Evolutionary conservation across 139 green algal genomes (phyloP), one percentile per base, ranked within the genome.

Genomic region (Chlorella vulgaris): DNA sequence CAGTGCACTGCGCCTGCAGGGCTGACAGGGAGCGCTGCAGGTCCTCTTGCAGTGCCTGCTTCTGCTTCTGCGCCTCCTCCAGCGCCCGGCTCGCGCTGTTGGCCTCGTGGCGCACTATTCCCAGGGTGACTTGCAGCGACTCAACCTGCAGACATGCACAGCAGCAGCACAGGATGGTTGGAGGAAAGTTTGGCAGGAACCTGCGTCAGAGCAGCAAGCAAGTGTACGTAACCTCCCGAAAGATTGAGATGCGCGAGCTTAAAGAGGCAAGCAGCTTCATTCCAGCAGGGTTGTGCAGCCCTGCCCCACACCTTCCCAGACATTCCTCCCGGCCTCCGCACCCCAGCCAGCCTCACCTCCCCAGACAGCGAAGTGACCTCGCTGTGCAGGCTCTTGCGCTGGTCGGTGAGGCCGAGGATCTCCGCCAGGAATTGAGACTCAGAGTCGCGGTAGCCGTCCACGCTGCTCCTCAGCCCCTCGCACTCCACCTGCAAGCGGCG

Each of bases 351-450:
- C 21, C 61, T 28, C 63, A 82, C 76, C 76, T 82, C 76, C n/a
- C 76, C 76, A 3, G 28, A 7, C 43, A 82, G 62, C 5, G 65
- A 47, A 3, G 55, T 31, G 2, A 58, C 66, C 7, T 31, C 42
- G 7, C 21, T 39, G 62, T 82, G 68, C 43, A 82, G 43, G 39
- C 24, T 47, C 63, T 70, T 60, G 42, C 65, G 47, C 76, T 76
- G 76, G 21, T 82, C 43, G 35, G 50, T 61, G 21, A 82, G 63
- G 22, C 28, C 18, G 3, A 47, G 33, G 38, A 81, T 71, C 31
- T 70, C 22, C 33, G 74, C 76, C 62, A 75, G 76, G 40, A 82
- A 62, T 62, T 82, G 76, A 2, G 39, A 42, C 24, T 82, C 76
- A 29, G 39, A 65, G 40, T 69, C 76, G 28, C 43, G 29, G 76